Conservation (phyloP, 1,139 yeast genomes). For the Saccharomyces pastorianus region DNA sequence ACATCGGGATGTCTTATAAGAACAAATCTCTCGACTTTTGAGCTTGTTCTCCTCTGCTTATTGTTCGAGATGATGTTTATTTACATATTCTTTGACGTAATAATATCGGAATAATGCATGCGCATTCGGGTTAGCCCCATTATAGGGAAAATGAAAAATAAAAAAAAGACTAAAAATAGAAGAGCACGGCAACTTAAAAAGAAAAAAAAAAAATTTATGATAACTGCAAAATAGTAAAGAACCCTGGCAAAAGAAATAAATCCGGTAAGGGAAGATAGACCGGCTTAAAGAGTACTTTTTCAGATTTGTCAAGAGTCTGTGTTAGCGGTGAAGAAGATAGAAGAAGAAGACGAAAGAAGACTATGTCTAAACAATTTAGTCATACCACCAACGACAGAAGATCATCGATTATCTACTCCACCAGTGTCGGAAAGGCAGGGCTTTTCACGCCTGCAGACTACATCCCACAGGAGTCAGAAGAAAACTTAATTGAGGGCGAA, state of each 20-base stretch:
- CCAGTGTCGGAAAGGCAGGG: conserved; percentile 30
- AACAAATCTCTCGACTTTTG: not conserved
- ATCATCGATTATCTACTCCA: conserved; percentile 29
- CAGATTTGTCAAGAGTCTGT: not conserved
- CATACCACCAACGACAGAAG: conserved; percentile 26
- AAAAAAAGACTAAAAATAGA: not conserved
- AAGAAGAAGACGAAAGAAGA: not conserved
- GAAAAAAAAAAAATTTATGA: not conserved
- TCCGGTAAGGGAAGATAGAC: not conserved
- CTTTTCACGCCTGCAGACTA: conserved; percentile 28
- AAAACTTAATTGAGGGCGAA: conserved; percentile 12
- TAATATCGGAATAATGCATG: not conserved
- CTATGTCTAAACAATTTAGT: conserved; percentile 21
- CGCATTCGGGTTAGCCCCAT: not conserved
- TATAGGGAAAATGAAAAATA: not conserved
- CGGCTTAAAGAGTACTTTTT: not conserved
- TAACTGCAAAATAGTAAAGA: not conserved
- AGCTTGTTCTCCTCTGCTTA: not conserved
- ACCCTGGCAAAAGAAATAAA: not conserved
- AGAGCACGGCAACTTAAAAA: not conserved
- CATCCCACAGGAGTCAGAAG: conserved; percentile 13
- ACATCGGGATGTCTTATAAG: not conserved
- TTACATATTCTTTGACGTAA: not conserved
- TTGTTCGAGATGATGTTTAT: not conserved
- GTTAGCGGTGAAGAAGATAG: not conserved